A percentile compares a stretch with the other conserved stretches of the same genome.
These are phyloP conservation scores for Xerocomellus chrysenteron DNA, from an alignment of 768 basidiomycete genomes.

Conservation along the genomic window DNA sequence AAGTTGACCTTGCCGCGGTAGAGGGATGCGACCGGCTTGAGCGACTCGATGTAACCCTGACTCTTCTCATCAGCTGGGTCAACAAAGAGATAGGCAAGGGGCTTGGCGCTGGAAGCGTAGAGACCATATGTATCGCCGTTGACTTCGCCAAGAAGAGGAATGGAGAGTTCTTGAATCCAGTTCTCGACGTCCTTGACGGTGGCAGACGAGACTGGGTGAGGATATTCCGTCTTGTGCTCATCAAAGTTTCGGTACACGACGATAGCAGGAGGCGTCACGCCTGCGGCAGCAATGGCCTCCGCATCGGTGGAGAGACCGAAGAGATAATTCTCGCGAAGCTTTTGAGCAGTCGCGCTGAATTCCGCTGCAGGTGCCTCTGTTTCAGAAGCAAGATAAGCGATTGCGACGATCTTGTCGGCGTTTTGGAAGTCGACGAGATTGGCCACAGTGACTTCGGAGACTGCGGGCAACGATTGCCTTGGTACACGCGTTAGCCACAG, in stretches of 20 bases:
- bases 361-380: slow-evolving; percentile 68
- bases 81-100: slow-evolving; percentile 93
- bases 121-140: slow-evolving; percentile 87
- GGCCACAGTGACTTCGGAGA: slow-evolving; percentile 72
- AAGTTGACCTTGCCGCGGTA: slow-evolving; percentile 91
- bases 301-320: slow-evolving; percentile 85
- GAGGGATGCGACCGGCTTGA: slow-evolving; percentile 77
- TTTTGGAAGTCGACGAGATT: slow-evolving; percentile 84
- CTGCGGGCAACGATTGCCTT: slow-evolving; percentile 92
- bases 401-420: slow-evolving; percentile 85
- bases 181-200: slow-evolving; percentile 61
- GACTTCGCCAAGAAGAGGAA: slow-evolving; percentile 91
- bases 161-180: slow-evolving; percentile 80
- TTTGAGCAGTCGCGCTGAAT: slow-evolving; percentile 79
- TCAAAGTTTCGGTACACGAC: slow-evolving; percentile 94
- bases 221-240: slow-evolving; percentile 70
- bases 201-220: slow-evolving; percentile 55
- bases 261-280: slow-evolving; percentile 77
- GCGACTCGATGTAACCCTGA: slow-evolving; percentile 59
- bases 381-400: slow-evolving; percentile 79
- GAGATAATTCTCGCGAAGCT: slow-evolving; percentile 89
- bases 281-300: slow-evolving; percentile 64
- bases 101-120: slow-evolving; percentile 81
- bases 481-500: slow-evolving; percentile 9
- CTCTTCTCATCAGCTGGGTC: slow-evolving; percentile 72